Base-by-base conservation (phyloP, 768 basidiomycete species). In the Lyophyllum shimeji region DNA sequence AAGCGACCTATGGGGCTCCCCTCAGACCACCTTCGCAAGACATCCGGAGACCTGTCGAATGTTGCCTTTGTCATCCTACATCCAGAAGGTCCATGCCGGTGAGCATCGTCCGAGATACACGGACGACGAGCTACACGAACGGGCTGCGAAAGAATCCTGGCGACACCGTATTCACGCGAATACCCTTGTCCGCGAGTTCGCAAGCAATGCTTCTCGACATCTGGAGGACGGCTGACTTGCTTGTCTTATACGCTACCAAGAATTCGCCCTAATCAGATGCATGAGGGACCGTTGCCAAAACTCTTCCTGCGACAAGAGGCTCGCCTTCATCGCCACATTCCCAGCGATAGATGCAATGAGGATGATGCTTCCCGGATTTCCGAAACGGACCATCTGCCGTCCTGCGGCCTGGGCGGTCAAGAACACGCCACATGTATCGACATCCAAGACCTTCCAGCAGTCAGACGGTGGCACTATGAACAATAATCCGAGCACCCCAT, bases 181-280 rank as follows among this genome's bases (percentile, higher is more conserved):
- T 90, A 3, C 75, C 70, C 65, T 83, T 72, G 45, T 64, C 70
- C 1, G 86, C 90, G 0, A 91, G 76, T 63, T 91, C 89, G 64
- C 87, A 89, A 3, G 88, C 89, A 85, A 90, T 85, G 67, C 83
- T 89, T 50, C 90, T 80, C 2, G 75, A 83, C 85, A 89, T 88
- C 69, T 90, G 89, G 37, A 90, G 69, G 15, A 91, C 86, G 7
- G 82, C 89, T 1, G 84, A 80, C 70, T 91, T 90, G 71, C 85
- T 87, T 45, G 80, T 77, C 69, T 89, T 88, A 71, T 91, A 91
- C 13, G 85, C 80, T 46, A 84, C 78, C 83, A 84, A 87, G 17
- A 15, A 9, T n/a, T 40, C 0, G 82, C 78, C 60, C 87, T 84
- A 60, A n/a, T 15, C 5, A 18, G 11, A 3, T 40, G 17, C 7